phyloP scores from a whole-genome alignment of 176 grass and related monocot genomes.

The Bothriochloa decipiens region DNA sequence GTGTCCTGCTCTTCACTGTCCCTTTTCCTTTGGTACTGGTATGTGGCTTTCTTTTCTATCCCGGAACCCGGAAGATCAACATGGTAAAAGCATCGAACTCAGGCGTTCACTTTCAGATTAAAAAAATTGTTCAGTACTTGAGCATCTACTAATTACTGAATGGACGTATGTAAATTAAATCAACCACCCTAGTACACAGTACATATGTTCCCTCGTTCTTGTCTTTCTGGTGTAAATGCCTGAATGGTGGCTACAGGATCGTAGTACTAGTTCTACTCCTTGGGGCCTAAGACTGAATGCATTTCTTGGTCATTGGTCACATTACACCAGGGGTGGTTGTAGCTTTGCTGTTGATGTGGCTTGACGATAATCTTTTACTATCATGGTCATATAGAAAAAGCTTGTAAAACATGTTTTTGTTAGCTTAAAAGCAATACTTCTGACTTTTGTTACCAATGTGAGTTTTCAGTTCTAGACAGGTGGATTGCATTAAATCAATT shows the following conservation, averaged over 20 bases:
- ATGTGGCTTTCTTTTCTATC: conserved; percentile 4
- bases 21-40: not conserved
- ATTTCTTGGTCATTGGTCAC: conserved; percentile 45
- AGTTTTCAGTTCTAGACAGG: not conserved
- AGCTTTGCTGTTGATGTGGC: conserved; percentile 46
- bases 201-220: conserved; percentile 19
- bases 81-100: not conserved
- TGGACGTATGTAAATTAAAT: not conserved
- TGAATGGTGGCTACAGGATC: not conserved
- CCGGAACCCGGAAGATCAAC: not conserved
- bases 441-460: not conserved
- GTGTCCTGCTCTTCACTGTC: conserved; percentile 5
- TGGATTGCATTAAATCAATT: not conserved
- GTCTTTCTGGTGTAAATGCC: conserved; percentile 31
- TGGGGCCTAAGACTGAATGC: conserved; percentile 20
- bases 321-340: conserved; percentile 38
- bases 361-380: conserved; percentile 30
- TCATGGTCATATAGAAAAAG: conserved; percentile 15
- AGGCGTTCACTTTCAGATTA: not conserved
- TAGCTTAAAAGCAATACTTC: conserved; percentile 30
- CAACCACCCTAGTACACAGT: not conserved
- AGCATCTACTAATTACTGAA: not conserved
- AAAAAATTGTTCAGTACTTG: not conserved
- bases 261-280: not conserved
- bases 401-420: conserved; percentile 9